These are phyloP conservation scores for Chlamydomonas sphaeroides DNA, from an alignment of 139 green algal species.

Conservation along the genomic window DNA sequence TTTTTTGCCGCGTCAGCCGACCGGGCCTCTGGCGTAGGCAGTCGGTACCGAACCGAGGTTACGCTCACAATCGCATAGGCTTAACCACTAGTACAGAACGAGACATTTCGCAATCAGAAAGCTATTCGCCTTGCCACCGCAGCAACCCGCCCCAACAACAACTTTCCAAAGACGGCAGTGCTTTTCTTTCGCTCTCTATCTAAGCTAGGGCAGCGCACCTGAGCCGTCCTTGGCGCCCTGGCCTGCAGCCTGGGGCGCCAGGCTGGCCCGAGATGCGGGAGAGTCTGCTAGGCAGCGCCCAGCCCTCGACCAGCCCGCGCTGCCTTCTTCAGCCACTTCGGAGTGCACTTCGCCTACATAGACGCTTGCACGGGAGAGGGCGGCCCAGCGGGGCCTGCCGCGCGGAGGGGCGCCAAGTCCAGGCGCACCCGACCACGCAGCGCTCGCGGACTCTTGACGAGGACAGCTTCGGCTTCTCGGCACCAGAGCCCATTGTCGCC, in stretches of 20 bases:
- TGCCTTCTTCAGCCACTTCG: constrained; percentile 3
- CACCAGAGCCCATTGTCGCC: constrained; percentile 36
- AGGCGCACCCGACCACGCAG: constrained; percentile 1
- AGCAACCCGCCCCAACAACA: no score
- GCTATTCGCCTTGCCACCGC: no score
- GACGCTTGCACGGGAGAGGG: background rate
- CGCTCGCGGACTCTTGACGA: constrained; percentile 2
- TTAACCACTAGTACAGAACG: no score
- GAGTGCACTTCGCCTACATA: constrained; percentile 3
- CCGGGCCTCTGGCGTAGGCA: no score
- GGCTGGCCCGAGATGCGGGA: constrained; percentile 15
- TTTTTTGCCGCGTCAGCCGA: no score
- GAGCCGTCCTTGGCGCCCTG: background rate
- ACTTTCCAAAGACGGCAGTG: no score
- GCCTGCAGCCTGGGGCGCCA: constrained; percentile 34
- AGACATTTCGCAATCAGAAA: no score
- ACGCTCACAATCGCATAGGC: no score
- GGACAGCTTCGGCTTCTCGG: constrained; percentile 36
- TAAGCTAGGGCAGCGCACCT: no score
- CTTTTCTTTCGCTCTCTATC: no score
- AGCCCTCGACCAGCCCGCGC: constrained; percentile 4
- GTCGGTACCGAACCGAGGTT: no score
- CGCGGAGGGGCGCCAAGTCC: constrained; percentile 13
- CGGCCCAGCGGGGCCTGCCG: constrained; percentile 23
- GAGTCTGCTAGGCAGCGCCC: no score